phyloP scores from a whole-genome alignment of 805 yeast species.

The Zygoascus flipseniorum region DNA sequence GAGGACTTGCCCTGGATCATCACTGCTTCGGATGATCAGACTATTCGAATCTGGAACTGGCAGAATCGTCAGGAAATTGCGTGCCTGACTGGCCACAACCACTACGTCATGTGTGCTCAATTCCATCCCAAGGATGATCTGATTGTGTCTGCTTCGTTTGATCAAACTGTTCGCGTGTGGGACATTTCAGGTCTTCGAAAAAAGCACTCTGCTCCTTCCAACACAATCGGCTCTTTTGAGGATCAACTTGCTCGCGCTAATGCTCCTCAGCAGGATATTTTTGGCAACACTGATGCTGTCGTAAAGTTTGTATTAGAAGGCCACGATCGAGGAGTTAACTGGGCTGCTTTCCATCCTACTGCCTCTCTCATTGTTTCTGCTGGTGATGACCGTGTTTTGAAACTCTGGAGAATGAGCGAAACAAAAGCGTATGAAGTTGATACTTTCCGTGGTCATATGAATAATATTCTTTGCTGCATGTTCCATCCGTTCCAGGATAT shows the following conservation, averaged over 20 bases:
- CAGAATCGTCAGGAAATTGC: constrained; percentile 97
- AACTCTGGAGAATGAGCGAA: constrained; percentile 96
- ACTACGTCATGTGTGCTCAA: constrained; percentile 96
- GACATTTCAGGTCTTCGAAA: constrained; percentile 92
- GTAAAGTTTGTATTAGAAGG: constrained; percentile 96
- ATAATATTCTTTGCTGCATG: constrained; percentile 77
- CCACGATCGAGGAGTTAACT: constrained; percentile 96
- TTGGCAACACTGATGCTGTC: constrained; percentile 88
- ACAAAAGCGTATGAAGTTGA: constrained; percentile 99
- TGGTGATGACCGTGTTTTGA: constrained; percentile 92
- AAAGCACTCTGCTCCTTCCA: constrained; percentile 74
- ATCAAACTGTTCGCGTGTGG: constrained; percentile 99
- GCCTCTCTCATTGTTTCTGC: constrained; percentile 90
- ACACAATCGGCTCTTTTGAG: constrained; percentile 25
- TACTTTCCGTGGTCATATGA: constrained; percentile 95
- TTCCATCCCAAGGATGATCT: constrained; percentile 95
- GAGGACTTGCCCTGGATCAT: constrained; percentile 96
- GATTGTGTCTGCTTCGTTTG: constrained; percentile 90
- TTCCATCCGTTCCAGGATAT: constrained; percentile 93
- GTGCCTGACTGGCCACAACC: constrained; percentile 95
- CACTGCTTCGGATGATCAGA: constrained; percentile 94
- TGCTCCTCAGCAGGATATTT: constrained; percentile 76
- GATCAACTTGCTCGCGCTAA: constrained; percentile 41
- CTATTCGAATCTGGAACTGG: constrained; percentile 99
- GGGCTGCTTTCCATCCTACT: constrained; percentile 98